phyloP scores from a whole-genome alignment of 768 basidiomycete species.

The Astraeus odoratus region DNA sequence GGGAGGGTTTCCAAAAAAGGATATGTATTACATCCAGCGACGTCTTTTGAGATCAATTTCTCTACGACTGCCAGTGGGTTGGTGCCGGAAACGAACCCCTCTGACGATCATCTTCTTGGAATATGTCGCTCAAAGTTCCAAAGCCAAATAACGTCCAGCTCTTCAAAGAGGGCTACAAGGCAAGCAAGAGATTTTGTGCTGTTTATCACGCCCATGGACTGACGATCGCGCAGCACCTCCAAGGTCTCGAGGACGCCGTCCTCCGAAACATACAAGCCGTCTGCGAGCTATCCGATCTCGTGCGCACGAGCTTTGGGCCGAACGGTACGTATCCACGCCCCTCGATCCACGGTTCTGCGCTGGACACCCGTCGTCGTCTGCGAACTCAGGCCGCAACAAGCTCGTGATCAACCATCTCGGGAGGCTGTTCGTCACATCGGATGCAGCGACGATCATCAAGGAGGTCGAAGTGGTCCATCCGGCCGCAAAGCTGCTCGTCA shows the following conservation, averaged over 20 bases:
- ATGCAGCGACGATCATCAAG: slow-evolving; percentile 97
- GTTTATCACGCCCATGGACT: slow-evolving; percentile 3
- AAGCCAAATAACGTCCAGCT: slow-evolving; percentile 83
- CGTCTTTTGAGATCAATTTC: no score
- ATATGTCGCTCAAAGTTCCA: slow-evolving; percentile 92
- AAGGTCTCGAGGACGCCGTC: slow-evolving; percentile 95
- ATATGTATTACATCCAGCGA: no score
- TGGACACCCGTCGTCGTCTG: slow-evolving; percentile 2
- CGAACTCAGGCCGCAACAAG: slow-evolving; percentile 79
- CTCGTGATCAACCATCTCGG: slow-evolving; percentile 97
- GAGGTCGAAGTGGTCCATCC: slow-evolving; percentile 99
- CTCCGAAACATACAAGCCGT: slow-evolving; percentile 95
- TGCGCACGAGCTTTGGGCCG: slow-evolving; percentile 93
- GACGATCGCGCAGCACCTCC: slow-evolving; percentile 48
- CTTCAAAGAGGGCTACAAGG: slow-evolving; percentile 98
- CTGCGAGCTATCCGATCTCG: slow-evolving; percentile 89
- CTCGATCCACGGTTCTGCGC: no score
- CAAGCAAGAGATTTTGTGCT: slow-evolving; percentile 18
- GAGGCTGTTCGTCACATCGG: slow-evolving; percentile 92
- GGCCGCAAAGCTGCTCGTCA: slow-evolving; percentile 97
- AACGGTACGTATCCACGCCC: slow-evolving; percentile 70
- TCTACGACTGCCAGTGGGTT: no score
- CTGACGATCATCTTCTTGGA: slow-evolving; percentile 9
- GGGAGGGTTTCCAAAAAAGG: no score
- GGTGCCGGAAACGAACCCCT: slow-evolving; percentile 1